These are phyloP conservation scores for Flaveria linearis DNA, from an alignment of 129 eudicot species.

Conservation along the genomic window DNA sequence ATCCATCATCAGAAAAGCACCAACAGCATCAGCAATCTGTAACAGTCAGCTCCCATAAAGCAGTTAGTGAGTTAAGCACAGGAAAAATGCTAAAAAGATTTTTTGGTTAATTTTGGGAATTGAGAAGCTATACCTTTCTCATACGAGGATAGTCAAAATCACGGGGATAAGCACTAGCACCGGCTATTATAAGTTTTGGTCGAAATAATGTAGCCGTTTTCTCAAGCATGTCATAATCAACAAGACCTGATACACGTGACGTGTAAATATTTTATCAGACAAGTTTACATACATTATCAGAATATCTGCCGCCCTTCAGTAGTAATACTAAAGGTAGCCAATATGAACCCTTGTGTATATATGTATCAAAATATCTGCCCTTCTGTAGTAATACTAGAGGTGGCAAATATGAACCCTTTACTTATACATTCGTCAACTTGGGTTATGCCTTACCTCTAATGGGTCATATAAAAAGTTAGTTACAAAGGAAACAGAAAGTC, in stretches of 20 bases:
- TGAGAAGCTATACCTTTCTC: conserved; percentile 65
- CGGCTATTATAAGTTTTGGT: conserved; percentile 95
- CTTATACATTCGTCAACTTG: neutral
- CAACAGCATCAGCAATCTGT: conserved; percentile 92
- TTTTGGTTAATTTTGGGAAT: neutral
- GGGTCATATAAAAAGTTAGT: neutral
- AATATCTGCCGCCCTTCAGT: neutral
- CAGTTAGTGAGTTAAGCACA: conserved; percentile 11
- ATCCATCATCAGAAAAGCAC: conserved; percentile 99
- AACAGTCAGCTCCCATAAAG: conserved; percentile 20
- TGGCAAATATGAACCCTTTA: neutral
- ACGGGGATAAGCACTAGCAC: conserved; percentile 99
- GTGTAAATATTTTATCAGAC: neutral
- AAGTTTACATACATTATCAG: neutral
- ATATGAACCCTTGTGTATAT: neutral
- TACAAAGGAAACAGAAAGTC: neutral
- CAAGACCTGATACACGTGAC: conserved; percentile 51
- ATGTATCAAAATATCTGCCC: neutral
- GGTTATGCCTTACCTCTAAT: neutral
- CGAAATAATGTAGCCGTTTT: conserved; percentile 88
- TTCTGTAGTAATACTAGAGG: neutral
- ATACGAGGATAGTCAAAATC: conserved; percentile 96
- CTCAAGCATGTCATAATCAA: conserved; percentile 97
- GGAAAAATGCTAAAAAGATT: neutral
- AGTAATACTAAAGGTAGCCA: neutral